Evolutionary conservation across 139 green algal species (phyloP), one percentile per base, ranked within the genome.

Genomic region (Chlamydomonas sp.): DNA sequence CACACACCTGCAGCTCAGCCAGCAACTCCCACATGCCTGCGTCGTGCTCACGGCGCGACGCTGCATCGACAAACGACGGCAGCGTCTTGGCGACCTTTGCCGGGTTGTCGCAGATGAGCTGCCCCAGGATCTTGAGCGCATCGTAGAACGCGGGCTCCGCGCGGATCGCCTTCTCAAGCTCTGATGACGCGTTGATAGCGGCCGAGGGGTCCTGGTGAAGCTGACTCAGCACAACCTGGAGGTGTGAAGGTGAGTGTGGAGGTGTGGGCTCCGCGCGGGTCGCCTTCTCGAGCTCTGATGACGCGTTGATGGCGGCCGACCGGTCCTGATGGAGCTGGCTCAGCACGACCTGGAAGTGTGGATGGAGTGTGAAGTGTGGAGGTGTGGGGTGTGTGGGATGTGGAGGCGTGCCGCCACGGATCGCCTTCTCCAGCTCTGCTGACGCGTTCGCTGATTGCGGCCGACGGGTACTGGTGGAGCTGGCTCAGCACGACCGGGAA

Each of bases 21-120:
- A 95, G 77, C 81, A 90, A 75, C 79, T 93, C 85, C 90, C 86
- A 94, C 28, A 96, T 69, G 6, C 84, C 76, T 0, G 69, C 47
- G 29, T 87, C 79, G 6, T 73, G 58, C 3, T 70, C 54, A 26
- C 72, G 54, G 37, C 71, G 58, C 31, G 61, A 6, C 1, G 76
- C 77, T 5, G 91, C 87, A 5, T 78, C 67, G 57, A 73, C 75
- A 47, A 95, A 82, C 26, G 58, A 43, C 20, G 8, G 33, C 29
- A 72, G 36, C 50, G 38, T 61, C 36, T 61, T 59, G 5, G 36
- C n/a, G 20, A 71, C 64, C 64, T 77, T 77, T 24, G 6, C 24
- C 20, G n/a, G 49, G 64, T 77, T 64, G 54, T 58, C 63, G 3
- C 10, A 36, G 26, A 72, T 69, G 13, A 87, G 73, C 47, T 76